Conservation (phyloP, 1,284 basidiomycete genomes). For the Pyrrhoderma lamaoense region DNA sequence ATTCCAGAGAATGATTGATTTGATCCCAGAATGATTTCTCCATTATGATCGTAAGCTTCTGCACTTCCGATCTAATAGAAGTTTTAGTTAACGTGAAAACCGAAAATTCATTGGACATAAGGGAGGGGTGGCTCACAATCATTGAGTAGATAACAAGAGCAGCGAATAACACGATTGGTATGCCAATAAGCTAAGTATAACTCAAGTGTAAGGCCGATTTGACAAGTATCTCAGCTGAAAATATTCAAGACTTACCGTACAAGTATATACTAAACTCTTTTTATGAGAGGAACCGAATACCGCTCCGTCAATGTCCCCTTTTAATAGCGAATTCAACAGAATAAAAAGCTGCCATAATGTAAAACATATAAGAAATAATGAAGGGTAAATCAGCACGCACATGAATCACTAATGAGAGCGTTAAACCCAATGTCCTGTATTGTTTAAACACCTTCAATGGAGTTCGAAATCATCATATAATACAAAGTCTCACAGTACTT, state of each 20-base stretch:
- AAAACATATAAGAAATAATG: no score
- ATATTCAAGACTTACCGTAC: no score
- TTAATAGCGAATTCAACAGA: no score
- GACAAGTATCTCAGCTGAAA: no score
- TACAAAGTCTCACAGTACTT: conserved; percentile 15
- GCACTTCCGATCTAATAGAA: conserved; percentile 7
- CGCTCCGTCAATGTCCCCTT: no score
- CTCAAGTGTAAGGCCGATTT: no score
- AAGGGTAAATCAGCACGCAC: neutral
- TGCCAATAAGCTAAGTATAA: conserved; percentile 10
- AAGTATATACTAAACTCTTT: no score
- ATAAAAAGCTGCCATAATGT: no score
- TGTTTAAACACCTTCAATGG: neutral
- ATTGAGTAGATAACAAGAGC: conserved; percentile 4
- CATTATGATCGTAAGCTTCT: neutral
- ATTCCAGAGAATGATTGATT: conserved; percentile 15
- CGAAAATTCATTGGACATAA: neutral
- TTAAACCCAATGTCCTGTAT: conserved; percentile 11
- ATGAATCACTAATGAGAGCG: conserved; percentile 13
- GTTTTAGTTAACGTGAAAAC: neutral
- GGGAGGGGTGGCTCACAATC: conserved; percentile 1
- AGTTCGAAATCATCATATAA: neutral
- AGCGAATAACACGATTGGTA: conserved; percentile 11
- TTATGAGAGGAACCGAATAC: no score
- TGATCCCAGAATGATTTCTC: neutral